Evolutionary conservation across 2,329 filamentous ascomycete genomes (phyloP).

Genomic region (Fusarium fujikuroi): DNA sequence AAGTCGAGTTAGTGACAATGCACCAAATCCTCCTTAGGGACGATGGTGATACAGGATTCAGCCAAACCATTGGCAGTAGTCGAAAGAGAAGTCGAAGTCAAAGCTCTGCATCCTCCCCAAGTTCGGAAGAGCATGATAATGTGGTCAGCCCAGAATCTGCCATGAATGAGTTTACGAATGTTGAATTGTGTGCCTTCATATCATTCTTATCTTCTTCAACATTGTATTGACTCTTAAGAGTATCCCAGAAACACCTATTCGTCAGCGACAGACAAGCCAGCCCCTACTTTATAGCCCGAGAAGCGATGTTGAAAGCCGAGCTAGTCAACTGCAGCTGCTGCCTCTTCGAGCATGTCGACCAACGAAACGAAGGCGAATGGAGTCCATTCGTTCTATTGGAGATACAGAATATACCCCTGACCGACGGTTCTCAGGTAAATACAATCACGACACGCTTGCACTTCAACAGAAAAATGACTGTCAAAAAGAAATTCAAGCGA

Average conservation of each 20-base stretch:
- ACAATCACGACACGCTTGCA: neutral
- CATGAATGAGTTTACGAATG: slow-evolving; percentile 25
- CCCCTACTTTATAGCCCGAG: neutral
- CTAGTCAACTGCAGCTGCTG: neutral
- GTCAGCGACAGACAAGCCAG: neutral
- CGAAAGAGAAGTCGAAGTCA: neutral
- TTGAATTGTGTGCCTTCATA: slow-evolving; percentile 24
- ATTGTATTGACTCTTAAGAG: slow-evolving; percentile 8
- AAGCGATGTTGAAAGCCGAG: neutral
- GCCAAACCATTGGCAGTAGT: neutral
- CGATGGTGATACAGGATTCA: neutral
- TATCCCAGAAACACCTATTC: slow-evolving; percentile 34
- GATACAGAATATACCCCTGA: neutral
- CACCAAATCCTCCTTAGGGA: neutral
- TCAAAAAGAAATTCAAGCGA: neutral
- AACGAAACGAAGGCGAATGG: slow-evolving; percentile 26
- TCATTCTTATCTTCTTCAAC: accelerated
- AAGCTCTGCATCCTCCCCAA: neutral
- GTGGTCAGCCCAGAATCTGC: neutral
- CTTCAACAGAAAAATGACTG: neutral
- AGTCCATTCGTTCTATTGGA: slow-evolving; percentile 29
- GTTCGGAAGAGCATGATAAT: neutral
- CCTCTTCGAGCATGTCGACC: neutral
- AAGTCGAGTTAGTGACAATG: neutral
- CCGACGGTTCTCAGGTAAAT: neutral